phyloP scores from a whole-genome alignment of 2,329 filamentous ascomycete genomes.

The Fusarium concolor region DNA sequence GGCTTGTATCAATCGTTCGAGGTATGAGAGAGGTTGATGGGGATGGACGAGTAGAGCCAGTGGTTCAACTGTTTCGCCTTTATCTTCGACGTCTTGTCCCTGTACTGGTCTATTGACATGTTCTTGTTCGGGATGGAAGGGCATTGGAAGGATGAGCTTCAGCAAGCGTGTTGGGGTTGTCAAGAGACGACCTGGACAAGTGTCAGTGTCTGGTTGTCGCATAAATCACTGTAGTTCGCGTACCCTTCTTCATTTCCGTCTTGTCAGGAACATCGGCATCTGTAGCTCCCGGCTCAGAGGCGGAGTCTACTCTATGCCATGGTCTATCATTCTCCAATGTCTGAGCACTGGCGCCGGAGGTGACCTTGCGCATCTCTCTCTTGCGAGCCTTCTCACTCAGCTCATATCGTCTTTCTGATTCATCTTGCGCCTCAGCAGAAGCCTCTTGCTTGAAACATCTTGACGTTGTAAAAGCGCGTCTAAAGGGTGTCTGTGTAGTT shows the following conservation, averaged over 20 bases:
- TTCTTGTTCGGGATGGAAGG: conserved; percentile 55
- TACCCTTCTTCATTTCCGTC: conserved; percentile 41
- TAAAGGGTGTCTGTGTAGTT: neutral
- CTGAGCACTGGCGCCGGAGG: conserved; percentile 43
- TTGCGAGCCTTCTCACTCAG: conserved; percentile 37
- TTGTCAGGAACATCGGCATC: conserved; percentile 32
- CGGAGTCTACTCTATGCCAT: conserved; percentile 41
- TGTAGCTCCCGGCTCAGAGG: conserved; percentile 25
- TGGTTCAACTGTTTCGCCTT: conserved; percentile 71
- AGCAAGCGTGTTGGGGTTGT: conserved; percentile 84
- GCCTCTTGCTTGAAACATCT: conserved; percentile 25
- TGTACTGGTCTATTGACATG: conserved; percentile 57
- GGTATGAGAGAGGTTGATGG: conserved; percentile 89
- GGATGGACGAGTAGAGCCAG: conserved; percentile 88
- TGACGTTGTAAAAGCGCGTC: conserved; percentile 41
- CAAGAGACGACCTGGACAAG: conserved; percentile 72
- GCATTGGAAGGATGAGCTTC: conserved; percentile 82
- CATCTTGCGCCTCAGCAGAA: neutral
- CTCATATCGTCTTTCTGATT: conserved; percentile 17
- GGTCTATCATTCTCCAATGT: conserved; percentile 44
- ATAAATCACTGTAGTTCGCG: neutral
- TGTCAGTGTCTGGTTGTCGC: neutral
- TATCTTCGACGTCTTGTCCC: conserved; percentile 45
- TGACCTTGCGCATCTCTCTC: conserved; percentile 39
- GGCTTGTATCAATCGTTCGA: conserved; percentile 88